Percentiles rank a stretch among this genome's conserved stretches.
phyloP scores from a whole-genome alignment of 2,329 filamentous ascomycete species.

The Orbilia brochopaga region DNA sequence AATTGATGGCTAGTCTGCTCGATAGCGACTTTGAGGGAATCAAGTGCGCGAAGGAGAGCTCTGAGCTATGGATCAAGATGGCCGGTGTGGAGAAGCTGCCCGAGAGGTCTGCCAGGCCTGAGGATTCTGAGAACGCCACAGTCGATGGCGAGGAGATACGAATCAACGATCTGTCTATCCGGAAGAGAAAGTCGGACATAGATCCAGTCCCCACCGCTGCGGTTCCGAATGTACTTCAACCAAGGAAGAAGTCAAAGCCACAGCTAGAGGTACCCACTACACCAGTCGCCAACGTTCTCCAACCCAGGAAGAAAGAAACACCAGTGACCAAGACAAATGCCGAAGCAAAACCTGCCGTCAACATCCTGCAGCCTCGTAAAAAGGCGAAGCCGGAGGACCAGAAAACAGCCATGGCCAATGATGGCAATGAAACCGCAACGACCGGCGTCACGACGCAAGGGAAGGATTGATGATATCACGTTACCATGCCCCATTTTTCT shows the following conservation, averaged over 20 bases:
- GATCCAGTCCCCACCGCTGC: neutral
- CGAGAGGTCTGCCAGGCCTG: neutral
- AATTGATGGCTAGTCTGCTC: slow-evolving; percentile 58
- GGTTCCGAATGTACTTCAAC: neutral
- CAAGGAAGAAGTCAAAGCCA: neutral
- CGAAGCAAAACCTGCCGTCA: slow-evolving; percentile 16
- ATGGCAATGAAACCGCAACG: neutral
- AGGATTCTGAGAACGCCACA: neutral
- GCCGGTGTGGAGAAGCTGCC: slow-evolving; percentile 54
- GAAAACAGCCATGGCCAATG: neutral
- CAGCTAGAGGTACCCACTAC: neutral
- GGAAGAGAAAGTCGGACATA: slow-evolving; percentile 18
- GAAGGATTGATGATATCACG: neutral
- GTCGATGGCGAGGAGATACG: neutral
- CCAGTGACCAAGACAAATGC: neutral
- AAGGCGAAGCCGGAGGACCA: slow-evolving; percentile 7
- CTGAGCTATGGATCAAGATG: slow-evolving; percentile 59
- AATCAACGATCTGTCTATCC: slow-evolving; percentile 18
- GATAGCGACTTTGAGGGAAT: slow-evolving; percentile 60
- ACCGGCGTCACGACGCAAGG: neutral
- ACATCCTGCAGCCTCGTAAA: slow-evolving; percentile 37
- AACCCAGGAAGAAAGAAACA: slow-evolving; percentile 24
- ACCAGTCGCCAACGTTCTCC: neutral
- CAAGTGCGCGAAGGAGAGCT: slow-evolving; percentile 58
- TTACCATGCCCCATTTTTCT: neutral